Evolutionary conservation across 2,329 filamentous ascomycete genomes (phyloP), one percentile per base, ranked within the genome.

Genomic region (Penicillium sp.): DNA sequence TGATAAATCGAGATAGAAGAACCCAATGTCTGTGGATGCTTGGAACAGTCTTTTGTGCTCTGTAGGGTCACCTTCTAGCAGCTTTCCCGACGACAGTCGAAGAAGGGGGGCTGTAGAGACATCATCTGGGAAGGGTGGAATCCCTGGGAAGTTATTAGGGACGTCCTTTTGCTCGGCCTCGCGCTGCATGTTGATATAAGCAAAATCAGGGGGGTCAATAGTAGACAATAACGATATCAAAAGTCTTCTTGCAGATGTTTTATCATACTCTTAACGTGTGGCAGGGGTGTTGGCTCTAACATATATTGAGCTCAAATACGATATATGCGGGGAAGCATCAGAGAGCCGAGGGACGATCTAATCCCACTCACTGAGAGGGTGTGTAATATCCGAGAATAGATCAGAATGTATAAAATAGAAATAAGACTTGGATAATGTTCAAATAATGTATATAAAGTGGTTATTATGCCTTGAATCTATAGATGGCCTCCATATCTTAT

Each of bases 1-100:
- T 23, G 73, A 70, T 3, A 84, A 69, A 61, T 84, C 80, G 7
- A 85, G 73, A 61, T 85, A 85, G 72, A 84, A 85, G 71, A 85
- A 85, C 1, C 83, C 82, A 0, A 84, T 71, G 3, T 83, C 77
- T 41, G 74, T 71, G n/a, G 73, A 77, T n/a, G 75, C 74, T 35
- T 69, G 56, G 31, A 71, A 75, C 23, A 81, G 71, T 23, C 71
- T 69, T 10, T 68, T 50, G 6, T 68, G 63, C 65, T 80, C 78
- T 4, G 54, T 53, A 5, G 50, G 13, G 41, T 80, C 73, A 40
- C 71, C 65, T 2, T 65, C 64, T 25, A 77, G 61, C 35, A 81
- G 71, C 48, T 75, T 76, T 5, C 56, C 54, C 4, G 79, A 67
- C 3, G 73, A 78, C 8, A 81, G 68, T 21, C 73, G 73, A 25